Conservation (phyloP, 75 land plant species). For the Isoetes taiwanensis region DNA sequence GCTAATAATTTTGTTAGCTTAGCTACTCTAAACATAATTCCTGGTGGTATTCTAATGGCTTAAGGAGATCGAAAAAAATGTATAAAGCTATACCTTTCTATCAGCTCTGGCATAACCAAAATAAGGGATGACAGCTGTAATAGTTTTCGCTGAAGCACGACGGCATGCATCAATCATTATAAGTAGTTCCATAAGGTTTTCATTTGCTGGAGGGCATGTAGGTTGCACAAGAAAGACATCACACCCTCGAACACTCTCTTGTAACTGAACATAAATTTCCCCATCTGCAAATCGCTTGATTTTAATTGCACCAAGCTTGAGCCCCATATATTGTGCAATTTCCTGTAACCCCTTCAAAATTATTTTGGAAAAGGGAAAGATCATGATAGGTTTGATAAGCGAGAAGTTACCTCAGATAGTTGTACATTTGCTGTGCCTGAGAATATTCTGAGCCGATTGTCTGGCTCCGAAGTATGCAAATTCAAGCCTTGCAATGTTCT, state of each 20-base stretch:
- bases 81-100: constrained; percentile 58
- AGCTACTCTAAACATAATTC: too few relatives aligned
- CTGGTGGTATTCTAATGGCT: background rate
- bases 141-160: constrained; percentile 92
- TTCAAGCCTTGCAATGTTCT: too few relatives aligned
- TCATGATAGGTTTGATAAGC: background rate
- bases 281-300: constrained; percentile 97
- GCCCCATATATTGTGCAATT: constrained; percentile 87
- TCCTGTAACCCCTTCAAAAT: constrained; percentile 31
- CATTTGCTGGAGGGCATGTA: constrained; percentile 93
- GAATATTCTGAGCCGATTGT: constrained; percentile 42
- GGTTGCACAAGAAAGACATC: constrained; percentile 93
- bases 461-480: too few relatives aligned
- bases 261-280: constrained; percentile 82
- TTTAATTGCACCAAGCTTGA: constrained; percentile 68
- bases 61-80: background rate
- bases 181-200: constrained; percentile 89
- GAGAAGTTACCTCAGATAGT: constrained; percentile 44
- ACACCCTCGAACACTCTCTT: constrained; percentile 97
- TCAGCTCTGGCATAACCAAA: constrained; percentile 99
- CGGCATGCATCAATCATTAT: constrained; percentile 96
- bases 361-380: background rate
- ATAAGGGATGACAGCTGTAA: constrained; percentile 92
- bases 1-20: too few relatives aligned
- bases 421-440: constrained; percentile 69